These are phyloP conservation scores for Poronia punctata DNA, from an alignment of 495 filamentous ascomycete species.

Conservation along the genomic window DNA sequence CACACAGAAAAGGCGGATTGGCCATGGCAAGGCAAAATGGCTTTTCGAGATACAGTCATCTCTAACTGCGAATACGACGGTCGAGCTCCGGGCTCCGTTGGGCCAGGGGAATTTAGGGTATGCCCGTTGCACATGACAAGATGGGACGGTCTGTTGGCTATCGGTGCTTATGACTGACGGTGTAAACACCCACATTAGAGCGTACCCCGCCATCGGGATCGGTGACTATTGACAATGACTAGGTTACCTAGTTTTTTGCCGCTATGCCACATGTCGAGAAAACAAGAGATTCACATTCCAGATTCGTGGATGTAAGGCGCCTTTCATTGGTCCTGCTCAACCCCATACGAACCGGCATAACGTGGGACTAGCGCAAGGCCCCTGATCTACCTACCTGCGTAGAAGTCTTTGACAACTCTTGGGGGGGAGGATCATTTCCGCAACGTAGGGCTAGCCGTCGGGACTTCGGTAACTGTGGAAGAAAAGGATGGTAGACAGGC, in stretches of 20 bases:
- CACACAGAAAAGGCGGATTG: slow-evolving; percentile 45
- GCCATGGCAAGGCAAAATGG: slow-evolving; percentile 48
- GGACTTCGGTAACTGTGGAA: slow-evolving; percentile 27
- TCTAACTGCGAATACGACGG: slow-evolving; percentile 23
- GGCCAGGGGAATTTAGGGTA: too few species aligned
- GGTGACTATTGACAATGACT: slow-evolving; percentile 35
- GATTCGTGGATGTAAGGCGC: slow-evolving; percentile 34
- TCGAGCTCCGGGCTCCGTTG: slow-evolving; percentile 48
- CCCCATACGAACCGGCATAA: slow-evolving; percentile 46
- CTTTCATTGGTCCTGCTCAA: slow-evolving; percentile 42
- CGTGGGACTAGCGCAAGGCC: slow-evolving; percentile 45
- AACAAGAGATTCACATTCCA: slow-evolving; percentile 24
- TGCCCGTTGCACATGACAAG: too few species aligned
- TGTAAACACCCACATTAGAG: slow-evolving; percentile 16
- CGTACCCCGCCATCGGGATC: slow-evolving; percentile 20
- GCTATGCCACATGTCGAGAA: slow-evolving; percentile 24
- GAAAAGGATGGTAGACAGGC: slow-evolving; percentile 23
- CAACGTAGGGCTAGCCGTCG: slow-evolving; percentile 33
- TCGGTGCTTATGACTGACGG: background rate
- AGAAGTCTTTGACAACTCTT: slow-evolving; percentile 51
- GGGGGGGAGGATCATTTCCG: slow-evolving; percentile 53
- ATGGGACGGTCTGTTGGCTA: too few species aligned
- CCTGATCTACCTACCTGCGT: slow-evolving; percentile 54
- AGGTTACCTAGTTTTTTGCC: slow-evolving; percentile 44
- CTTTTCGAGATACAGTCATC: slow-evolving; percentile 33